Percentiles rank a stretch among this genome's conserved stretches.
phyloP scores from a whole-genome alignment of 805 yeast species.

The Candida bentonensis region DNA sequence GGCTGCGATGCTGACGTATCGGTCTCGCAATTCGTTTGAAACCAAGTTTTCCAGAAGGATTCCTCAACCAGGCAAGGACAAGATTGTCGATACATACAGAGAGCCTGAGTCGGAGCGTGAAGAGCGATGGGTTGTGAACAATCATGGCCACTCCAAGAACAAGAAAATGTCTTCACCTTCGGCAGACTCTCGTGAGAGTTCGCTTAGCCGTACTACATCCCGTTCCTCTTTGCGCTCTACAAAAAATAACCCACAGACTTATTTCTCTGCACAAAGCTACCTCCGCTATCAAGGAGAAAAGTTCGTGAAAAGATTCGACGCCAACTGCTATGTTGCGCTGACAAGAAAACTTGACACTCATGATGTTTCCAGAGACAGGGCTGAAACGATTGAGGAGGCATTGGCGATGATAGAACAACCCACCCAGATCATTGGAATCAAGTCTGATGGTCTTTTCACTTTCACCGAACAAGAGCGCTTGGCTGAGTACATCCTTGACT shows the following conservation, averaged over 20 bases:
- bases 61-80: constrained; percentile 35
- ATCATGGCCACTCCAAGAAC: constrained; percentile 53
- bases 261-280: constrained; percentile 91
- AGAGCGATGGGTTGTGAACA: constrained; percentile 74
- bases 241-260: constrained; percentile 29
- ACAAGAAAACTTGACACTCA: constrained; percentile 92
- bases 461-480: constrained; percentile 79
- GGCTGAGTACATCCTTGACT: constrained; percentile 59
- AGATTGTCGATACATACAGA: constrained; percentile 20
- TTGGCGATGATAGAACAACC: constrained; percentile 55
- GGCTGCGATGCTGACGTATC: constrained; percentile 87
- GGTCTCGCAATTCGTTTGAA: constrained; percentile 88
- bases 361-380: constrained; percentile 73
- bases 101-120: constrained; percentile 26
- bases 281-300: constrained; percentile 88
- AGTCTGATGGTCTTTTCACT: constrained; percentile 87
- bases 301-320: constrained; percentile 81
- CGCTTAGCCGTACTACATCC: constrained; percentile 6
- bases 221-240: constrained; percentile 5
- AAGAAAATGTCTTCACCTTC: constrained; percentile 9
- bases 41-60: constrained; percentile 75
- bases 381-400: constrained; percentile 34
- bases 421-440: constrained; percentile 73
- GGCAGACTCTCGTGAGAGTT: neutral
- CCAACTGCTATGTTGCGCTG: constrained; percentile 90